Base-by-base conservation (phyloP, 2,329 filamentous ascomycete genomes). In the Beauveria sp. region DNA sequence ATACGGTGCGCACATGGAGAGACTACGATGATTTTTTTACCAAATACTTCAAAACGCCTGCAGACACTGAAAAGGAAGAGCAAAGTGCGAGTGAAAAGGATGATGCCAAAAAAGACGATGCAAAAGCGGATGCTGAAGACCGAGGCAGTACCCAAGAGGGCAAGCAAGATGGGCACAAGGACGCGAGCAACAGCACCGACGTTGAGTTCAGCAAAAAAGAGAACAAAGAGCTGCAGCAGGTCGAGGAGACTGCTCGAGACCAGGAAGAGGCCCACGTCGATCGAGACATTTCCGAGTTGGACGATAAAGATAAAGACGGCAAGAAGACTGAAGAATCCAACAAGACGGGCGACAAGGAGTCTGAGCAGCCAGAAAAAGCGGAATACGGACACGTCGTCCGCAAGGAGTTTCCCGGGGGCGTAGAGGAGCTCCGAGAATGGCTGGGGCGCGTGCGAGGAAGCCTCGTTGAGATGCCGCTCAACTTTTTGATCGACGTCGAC, bases 351-450 rank as follows among this genome's bases (percentile, higher is more conserved):
- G 71, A 75, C 65, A 73, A 79, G 51, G 73, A 76, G 18, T 76
- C 77, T 63, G 76, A 78, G 59, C 24, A 42, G 22, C 31, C 34
- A 14, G 79, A 81, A 31, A 84, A 85, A 72, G 91, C 92, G 68
- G 84, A 88, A 70, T 93, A 92, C 76, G 93, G 93, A 0, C 93
- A 97, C 76, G 90, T 96, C 2, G 89, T 96, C 51, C 85, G 85
- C 69, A 88, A 90, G 57, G 86, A 93, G 69, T 90, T 96, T 73
- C 79, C 83, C 0, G 83, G 88, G 65, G 90, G 93, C 8, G 86
- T 88, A 50, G 77, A 77, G n/a, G 87, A 90, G 72, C 79, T 92
- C 63, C 92, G 91, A 76, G 84, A 88, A 56, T 82, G 86, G 75
- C 76, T 93, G 60, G 79, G 80, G 61, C 80, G 83, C 60, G 79